Base-by-base conservation (phyloP, 306 rosid species). In the Delonix regia region DNA sequence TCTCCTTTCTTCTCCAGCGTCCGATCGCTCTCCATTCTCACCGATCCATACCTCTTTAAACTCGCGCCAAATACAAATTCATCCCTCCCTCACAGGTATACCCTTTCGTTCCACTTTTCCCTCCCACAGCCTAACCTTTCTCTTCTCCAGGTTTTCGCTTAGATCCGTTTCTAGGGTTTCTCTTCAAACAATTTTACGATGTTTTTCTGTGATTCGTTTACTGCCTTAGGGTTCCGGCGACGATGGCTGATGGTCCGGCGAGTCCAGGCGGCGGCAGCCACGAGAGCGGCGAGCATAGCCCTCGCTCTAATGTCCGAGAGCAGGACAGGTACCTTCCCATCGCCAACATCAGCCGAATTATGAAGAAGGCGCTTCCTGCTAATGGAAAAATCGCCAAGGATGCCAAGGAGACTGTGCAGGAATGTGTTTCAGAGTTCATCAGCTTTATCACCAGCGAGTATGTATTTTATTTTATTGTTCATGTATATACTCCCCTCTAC, bases 371-470 rank as follows among this genome's bases (percentile, higher is more conserved):
- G 25, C 93, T 93, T 4, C 98, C 98, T 9, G 85, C 95, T n/a
- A 91, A 93, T 51, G 98, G 97, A 0, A 93, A 93, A 76, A 87
- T 93, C 57, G 95, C 98, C 0, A 91, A 93, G 84, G 98, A 93
- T n/a, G 93, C 98, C 0, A 91, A 93, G 83, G 97, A 91, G 80
- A 93, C 91, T 25, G 95, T 93, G 5, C 98, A 93, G 76, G 97
- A 93, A 45, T 91, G 98, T 52, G 98, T 93, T 8, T 93, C 98
- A 0, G 97, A 93, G 88, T 93, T 93, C 89, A 91, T 93, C 69
- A 93, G 98, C 86, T 93, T 91, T 84, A 74, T 93, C 81, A 93
- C 98, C 45, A 91, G 92, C 95, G 97, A 93, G 98, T 93, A 83
- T 41, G 85, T 59, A 6, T 12, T 42, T 42, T 41, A 13, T 21